Conservation (phyloP, 331 rosid genomes). For the Rhamnella rubrinervis region DNA sequence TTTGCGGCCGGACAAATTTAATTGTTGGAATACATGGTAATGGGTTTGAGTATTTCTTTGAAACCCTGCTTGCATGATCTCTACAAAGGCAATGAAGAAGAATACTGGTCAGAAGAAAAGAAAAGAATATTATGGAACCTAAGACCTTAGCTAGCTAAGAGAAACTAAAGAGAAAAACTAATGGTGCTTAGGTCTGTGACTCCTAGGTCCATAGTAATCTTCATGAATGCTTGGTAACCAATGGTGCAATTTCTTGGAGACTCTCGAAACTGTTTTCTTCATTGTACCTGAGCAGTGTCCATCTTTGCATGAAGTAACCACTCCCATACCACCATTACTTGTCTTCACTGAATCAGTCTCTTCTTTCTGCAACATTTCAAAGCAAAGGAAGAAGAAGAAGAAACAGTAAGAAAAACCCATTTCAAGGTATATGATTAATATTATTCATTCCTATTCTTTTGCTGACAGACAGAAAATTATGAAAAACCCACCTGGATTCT, state of each 20-base stretch:
- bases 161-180: constrained; percentile 16
- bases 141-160: neutral
- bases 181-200: constrained; percentile 68
- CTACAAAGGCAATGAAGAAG: constrained; percentile 7
- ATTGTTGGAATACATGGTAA: neutral
- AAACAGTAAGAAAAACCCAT: constrained; percentile 22
- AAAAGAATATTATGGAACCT: neutral
- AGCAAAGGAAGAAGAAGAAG: neutral
- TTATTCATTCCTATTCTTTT: neutral
- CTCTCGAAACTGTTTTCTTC: constrained; percentile 50
- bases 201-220: constrained; percentile 78
- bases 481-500: constrained; percentile 39
- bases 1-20: neutral
- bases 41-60: constrained; percentile 12
- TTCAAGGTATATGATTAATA: neutral
- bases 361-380: constrained; percentile 30
- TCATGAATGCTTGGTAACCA: constrained; percentile 71
- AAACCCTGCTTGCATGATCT: constrained; percentile 4
- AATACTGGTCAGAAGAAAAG: neutral
- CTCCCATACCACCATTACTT: constrained; percentile 13
- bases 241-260: constrained; percentile 50
- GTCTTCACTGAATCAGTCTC: constrained; percentile 24
- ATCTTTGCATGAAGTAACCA: constrained; percentile 34
- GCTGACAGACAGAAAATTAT: neutral
- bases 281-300: constrained; percentile 57